Percentiles rank a stretch among this genome's conserved stretches.
These are phyloP conservation scores for Coemansia biformis DNA, from an alignment of 192 early-diverging fungal genomes.

Conservation along the genomic window DNA sequence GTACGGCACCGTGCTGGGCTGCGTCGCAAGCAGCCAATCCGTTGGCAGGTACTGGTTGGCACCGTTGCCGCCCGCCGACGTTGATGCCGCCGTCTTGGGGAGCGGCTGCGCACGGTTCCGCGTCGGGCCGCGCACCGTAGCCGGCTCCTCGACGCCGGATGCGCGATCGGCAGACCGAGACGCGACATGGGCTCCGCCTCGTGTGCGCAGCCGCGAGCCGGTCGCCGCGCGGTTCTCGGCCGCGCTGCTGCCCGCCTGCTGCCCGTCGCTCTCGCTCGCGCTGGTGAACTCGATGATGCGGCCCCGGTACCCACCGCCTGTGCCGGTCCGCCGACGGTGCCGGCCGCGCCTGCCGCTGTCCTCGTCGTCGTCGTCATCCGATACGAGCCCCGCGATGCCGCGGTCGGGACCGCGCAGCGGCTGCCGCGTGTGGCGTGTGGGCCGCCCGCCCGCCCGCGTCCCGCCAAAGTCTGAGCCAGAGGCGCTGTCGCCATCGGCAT, in stretches of 20 bases:
- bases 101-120: no score
- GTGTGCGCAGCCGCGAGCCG: neutral
- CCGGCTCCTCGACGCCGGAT: no score
- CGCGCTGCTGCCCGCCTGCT: no score
- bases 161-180: no score
- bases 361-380: neutral
- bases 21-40: slow-evolving; percentile 51
- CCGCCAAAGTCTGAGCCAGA: slow-evolving; percentile 5
- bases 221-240: no score
- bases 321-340: neutral
- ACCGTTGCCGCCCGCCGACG: slow-evolving; percentile 1
- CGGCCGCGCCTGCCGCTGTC: neutral
- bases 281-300: no score
- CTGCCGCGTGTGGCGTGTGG: no score
- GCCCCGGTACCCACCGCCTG: neutral
- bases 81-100: slow-evolving; percentile 1
- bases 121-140: no score
- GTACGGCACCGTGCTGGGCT: slow-evolving; percentile 52
- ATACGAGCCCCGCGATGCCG: neutral
- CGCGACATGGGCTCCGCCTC: slow-evolving; percentile 5
- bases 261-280: no score
- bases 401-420: no score
- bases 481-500: slow-evolving; percentile 16
- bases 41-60: slow-evolving; percentile 30
- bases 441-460: neutral